Percentiles rank a stretch among this genome's conserved stretches.
These are phyloP conservation scores for Yarrowia osloensis DNA, from an alignment of 805 yeast genomes.

Conservation along the genomic window DNA sequence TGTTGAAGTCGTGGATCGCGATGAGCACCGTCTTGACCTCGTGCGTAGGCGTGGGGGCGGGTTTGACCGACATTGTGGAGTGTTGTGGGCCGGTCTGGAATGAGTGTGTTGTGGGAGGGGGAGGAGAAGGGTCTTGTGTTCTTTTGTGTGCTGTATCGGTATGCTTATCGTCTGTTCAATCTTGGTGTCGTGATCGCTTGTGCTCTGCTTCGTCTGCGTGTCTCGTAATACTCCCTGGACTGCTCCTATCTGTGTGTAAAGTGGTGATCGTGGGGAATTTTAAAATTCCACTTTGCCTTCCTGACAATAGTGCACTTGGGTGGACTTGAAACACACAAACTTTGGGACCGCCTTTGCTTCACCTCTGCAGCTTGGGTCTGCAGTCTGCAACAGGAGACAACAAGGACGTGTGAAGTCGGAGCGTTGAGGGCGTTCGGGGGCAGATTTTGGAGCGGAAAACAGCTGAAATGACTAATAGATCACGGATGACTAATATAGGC, in stretches of 20 bases:
- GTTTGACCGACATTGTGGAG: constrained; percentile 11
- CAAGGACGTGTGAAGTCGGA: not conserved
- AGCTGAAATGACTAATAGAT: not conserved
- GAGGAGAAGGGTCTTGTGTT: not conserved
- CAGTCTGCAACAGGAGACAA: not conserved
- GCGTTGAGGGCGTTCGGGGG: not conserved
- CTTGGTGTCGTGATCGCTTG: not conserved
- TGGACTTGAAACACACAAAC: not conserved
- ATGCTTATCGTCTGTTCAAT: not conserved
- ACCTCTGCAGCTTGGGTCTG: not conserved
- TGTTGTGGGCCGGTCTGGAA: not conserved
- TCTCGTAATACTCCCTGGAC: not conserved
- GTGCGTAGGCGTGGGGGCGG: constrained; percentile 25
- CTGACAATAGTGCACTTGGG: not conserved
- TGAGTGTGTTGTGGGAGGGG: not conserved
- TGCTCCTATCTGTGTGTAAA: not conserved
- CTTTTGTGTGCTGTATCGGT: not conserved
- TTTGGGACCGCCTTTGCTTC: constrained; percentile 1
- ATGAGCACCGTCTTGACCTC: constrained; percentile 37
- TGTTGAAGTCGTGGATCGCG: constrained; percentile 83
- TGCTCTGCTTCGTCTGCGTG: not conserved
- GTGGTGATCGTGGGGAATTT: constrained; percentile 29
- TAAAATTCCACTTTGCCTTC: constrained; percentile 23
- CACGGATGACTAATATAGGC: no score
- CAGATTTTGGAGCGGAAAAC: not conserved